phyloP scores from a whole-genome alignment of 345 rosid genomes.

The Pistacia vera region DNA sequence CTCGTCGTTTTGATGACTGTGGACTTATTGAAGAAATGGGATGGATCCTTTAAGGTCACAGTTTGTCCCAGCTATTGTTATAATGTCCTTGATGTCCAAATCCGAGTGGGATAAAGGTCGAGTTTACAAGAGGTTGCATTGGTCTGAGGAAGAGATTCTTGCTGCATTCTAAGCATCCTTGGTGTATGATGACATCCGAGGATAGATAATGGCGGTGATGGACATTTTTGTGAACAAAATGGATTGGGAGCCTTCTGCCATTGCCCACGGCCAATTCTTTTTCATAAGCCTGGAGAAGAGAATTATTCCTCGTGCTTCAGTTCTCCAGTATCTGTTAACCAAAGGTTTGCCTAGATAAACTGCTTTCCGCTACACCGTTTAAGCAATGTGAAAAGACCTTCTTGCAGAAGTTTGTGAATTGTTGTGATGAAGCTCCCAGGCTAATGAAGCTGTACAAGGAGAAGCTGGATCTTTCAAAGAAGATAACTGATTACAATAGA shows the following conservation, averaged over 20 bases:
- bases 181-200: conserved; percentile 22
- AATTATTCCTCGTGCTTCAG: conserved; percentile 34
- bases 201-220: conserved; percentile 22
- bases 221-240: conserved; percentile 26
- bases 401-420: conserved; percentile 18
- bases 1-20: too few species aligned
- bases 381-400: neutral
- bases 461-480: neutral
- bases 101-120: too few species aligned
- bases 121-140: too few species aligned
- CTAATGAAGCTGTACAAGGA: conserved; percentile 21
- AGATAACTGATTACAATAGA: neutral
- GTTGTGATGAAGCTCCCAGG: conserved; percentile 15
- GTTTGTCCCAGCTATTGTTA: too few species aligned
- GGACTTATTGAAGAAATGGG: too few species aligned
- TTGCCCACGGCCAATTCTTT: conserved; percentile 18
- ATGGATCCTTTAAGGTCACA: too few species aligned
- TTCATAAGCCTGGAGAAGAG: conserved; percentile 28
- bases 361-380: neutral
- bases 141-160: too few species aligned
- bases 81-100: too few species aligned
- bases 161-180: too few species aligned
- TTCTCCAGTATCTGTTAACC: conserved; percentile 17
- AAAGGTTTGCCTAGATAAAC: conserved; percentile 23
- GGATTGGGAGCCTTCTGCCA: conserved; percentile 17